A percentile compares a stretch with the other conserved stretches of the same genome.
Evolutionary conservation across 805 yeast species (phyloP).

Genomic region (Cyberlindnera bimundalis): DNA sequence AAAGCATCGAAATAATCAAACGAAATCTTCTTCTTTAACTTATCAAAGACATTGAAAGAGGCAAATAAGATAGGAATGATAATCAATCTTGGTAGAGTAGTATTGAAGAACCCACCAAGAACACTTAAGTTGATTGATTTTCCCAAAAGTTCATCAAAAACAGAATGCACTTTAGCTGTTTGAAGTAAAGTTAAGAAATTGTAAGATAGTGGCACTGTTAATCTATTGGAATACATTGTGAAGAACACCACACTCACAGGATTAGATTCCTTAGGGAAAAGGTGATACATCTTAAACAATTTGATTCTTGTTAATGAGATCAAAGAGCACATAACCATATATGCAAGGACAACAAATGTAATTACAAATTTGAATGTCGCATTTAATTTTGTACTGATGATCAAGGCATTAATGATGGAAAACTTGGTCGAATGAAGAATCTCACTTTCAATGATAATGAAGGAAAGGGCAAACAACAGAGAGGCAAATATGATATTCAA

Average conservation of each 20-base stretch:
- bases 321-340: slow-evolving; percentile 68
- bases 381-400: slow-evolving; percentile 32
- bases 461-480: slow-evolving; percentile 41
- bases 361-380: slow-evolving; percentile 35
- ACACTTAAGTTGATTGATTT: slow-evolving; percentile 72
- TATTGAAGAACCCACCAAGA: slow-evolving; percentile 66
- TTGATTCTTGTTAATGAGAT: slow-evolving; percentile 63
- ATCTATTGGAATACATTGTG: slow-evolving; percentile 74
- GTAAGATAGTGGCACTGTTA: slow-evolving; percentile 79
- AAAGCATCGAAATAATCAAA: slow-evolving; percentile 33
- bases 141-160: slow-evolving; percentile 73
- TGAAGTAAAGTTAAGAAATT: slow-evolving; percentile 66
- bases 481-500: slow-evolving; percentile 42
- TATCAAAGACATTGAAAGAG: slow-evolving; percentile 63
- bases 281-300: slow-evolving; percentile 71
- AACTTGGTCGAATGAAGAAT: slow-evolving; percentile 63
- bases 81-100: slow-evolving; percentile 71
- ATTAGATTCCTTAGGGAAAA: slow-evolving; percentile 68
- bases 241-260: slow-evolving; percentile 74
- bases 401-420: slow-evolving; percentile 55
- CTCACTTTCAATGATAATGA: slow-evolving; percentile 68
- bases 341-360: slow-evolving; percentile 44
- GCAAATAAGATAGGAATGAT: slow-evolving; percentile 68
- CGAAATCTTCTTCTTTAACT: slow-evolving; percentile 37
- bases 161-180: slow-evolving; percentile 42